phyloP scores from a whole-genome alignment of 192 early-diverging fungal genomes.

The Lunasporangiospora selenospora region DNA sequence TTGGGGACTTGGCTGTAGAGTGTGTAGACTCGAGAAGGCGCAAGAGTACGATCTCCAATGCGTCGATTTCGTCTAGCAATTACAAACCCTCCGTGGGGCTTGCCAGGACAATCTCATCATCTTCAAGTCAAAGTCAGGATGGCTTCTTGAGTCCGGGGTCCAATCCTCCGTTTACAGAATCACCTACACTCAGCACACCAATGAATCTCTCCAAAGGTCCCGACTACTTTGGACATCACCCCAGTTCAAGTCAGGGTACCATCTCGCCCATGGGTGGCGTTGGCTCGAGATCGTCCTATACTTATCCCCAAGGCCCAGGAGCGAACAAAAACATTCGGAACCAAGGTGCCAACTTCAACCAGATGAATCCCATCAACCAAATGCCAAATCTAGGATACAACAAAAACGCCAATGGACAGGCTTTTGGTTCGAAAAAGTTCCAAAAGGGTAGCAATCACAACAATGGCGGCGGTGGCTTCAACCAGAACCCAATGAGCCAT shows the following conservation, averaged over 20 bases:
- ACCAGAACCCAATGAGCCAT: slow-evolving; percentile 7
- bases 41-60: slow-evolving; percentile 27
- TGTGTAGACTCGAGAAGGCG: slow-evolving; percentile 30
- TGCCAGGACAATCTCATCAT: slow-evolving; percentile 29
- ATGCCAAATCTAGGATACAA: slow-evolving; percentile 7
- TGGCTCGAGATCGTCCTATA: slow-evolving; percentile 15
- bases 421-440: slow-evolving; percentile 22
- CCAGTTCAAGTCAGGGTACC: slow-evolving; percentile 16
- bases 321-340: slow-evolving; percentile 16
- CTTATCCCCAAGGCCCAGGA: slow-evolving; percentile 10
- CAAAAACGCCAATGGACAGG: slow-evolving; percentile 16
- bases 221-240: slow-evolving; percentile 36
- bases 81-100: slow-evolving; percentile 13
- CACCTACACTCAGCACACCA: slow-evolving; percentile 27
- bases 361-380: neutral
- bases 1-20: slow-evolving; percentile 26
- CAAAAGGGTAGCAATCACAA: slow-evolving; percentile 9
- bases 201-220: slow-evolving; percentile 15
- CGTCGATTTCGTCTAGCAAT: slow-evolving; percentile 12
- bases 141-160: slow-evolving; percentile 30
- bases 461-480: neutral
- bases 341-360: neutral
- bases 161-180: slow-evolving; percentile 17
- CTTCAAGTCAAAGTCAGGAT: slow-evolving; percentile 46
- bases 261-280: slow-evolving; percentile 41